Conservation (phyloP, 306 rosid species). For the Gillenia trifoliata region DNA sequence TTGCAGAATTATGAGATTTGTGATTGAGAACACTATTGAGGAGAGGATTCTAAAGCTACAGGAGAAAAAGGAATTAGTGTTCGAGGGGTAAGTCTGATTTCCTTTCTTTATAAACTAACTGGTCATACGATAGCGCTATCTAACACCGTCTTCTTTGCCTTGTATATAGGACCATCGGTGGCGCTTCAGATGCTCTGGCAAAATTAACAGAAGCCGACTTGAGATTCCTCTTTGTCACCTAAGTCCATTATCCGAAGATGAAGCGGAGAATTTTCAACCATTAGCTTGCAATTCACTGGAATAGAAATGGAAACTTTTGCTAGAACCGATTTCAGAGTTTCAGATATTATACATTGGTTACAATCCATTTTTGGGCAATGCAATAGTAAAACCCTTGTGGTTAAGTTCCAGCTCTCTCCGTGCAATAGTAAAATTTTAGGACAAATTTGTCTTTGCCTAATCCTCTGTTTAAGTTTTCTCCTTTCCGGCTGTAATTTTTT, state of each 20-base stretch:
- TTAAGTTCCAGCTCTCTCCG: no score
- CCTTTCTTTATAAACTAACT: background rate
- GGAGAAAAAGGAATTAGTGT: slow-evolving; percentile 82
- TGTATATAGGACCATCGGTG: slow-evolving; percentile 65
- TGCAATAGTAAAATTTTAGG: no score
- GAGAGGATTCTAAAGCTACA: slow-evolving; percentile 92
- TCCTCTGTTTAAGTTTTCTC: background rate
- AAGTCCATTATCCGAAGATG: slow-evolving; percentile 12
- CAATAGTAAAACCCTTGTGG: no score
- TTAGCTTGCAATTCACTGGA: background rate
- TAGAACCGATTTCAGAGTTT: background rate
- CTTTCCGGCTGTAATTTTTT: no score
- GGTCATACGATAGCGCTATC: background rate
- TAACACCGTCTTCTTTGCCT: background rate
- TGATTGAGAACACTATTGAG: slow-evolving; percentile 84
- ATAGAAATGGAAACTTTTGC: background rate
- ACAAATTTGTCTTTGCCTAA: background rate
- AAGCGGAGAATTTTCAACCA: background rate
- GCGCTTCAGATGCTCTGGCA: slow-evolving; percentile 70
- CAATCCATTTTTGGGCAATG: no score
- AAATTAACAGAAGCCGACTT: slow-evolving; percentile 66
- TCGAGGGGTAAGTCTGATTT: slow-evolving; percentile 71
- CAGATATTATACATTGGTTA: background rate
- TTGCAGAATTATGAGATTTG: slow-evolving; percentile 71
- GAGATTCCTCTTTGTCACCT: slow-evolving; percentile 53